Evolutionary conservation across 2,329 filamentous ascomycete species (phyloP).

Genomic region (Aspergillus novofumigatus): DNA sequence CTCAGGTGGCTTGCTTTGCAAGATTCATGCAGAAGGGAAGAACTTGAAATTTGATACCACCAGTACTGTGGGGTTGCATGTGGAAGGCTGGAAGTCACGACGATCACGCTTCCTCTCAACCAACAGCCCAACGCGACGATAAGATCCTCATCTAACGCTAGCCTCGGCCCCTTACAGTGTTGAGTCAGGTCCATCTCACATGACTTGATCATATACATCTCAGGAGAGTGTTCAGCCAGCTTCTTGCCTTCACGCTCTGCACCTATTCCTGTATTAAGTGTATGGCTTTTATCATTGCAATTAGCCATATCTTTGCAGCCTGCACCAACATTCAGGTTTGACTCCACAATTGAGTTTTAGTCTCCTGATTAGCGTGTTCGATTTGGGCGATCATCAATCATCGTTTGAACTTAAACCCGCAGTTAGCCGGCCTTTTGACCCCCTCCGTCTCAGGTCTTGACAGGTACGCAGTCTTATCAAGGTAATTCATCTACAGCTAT

Average conservation of each 20-base stretch:
- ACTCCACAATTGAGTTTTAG: slow-evolving; percentile 14
- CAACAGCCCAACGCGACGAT: slow-evolving; percentile 14
- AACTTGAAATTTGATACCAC: neutral
- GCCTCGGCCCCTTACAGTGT: neutral
- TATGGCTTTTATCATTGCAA: neutral
- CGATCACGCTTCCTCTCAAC: neutral
- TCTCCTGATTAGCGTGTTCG: slow-evolving; percentile 11
- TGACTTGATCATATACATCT: neutral
- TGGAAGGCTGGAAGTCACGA: neutral
- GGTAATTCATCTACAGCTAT: neutral
- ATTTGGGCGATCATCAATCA: slow-evolving; percentile 13
- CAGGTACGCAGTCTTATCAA: slow-evolving; percentile 7
- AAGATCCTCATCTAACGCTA: slow-evolving; percentile 7
- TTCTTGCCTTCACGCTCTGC: neutral
- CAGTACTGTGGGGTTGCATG: neutral
- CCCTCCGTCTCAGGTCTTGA: neutral
- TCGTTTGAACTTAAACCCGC: slow-evolving; percentile 8
- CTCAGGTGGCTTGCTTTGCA: neutral
- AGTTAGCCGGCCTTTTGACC: slow-evolving; percentile 5
- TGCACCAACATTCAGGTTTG: slow-evolving; percentile 1
- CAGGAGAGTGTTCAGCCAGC: neutral
- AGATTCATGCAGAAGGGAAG: neutral
- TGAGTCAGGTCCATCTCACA: neutral
- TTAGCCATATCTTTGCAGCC: neutral
- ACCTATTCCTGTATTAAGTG: neutral